phyloP scores from a whole-genome alignment of 2,329 filamentous ascomycete species.

The Aschersonia sp. region DNA sequence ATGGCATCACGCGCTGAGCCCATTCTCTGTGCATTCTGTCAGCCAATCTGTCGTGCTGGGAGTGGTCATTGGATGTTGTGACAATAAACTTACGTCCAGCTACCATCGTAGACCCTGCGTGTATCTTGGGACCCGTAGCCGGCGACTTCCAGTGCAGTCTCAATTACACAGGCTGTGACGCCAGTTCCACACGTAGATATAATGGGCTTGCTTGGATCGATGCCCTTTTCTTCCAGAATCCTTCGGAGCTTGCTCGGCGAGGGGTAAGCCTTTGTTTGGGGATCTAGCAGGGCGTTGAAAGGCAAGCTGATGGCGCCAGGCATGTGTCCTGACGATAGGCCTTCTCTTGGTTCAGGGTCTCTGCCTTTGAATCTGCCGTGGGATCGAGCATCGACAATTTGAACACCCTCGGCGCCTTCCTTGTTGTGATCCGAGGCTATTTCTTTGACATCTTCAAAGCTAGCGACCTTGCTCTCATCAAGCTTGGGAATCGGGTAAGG shows the following conservation, averaged over 20 bases:
- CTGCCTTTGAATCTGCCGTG: conserved; percentile 67
- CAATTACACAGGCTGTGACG: conserved; percentile 82
- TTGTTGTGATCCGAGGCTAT: conserved; percentile 65
- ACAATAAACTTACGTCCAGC: conserved; percentile 73
- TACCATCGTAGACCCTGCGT: conserved; percentile 81
- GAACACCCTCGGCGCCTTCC: conserved; percentile 68
- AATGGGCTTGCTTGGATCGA: conserved; percentile 68
- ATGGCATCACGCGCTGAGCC: conserved; percentile 48
- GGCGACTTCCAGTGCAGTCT: conserved; percentile 71
- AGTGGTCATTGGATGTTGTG: neutral
- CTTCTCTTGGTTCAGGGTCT: conserved; percentile 75
- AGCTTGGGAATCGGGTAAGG: conserved; percentile 50
- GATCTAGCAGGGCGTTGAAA: conserved; percentile 66
- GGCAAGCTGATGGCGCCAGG: conserved; percentile 77
- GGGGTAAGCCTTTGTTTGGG: conserved; percentile 67
- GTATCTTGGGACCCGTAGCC: conserved; percentile 53
- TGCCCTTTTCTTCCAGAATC: conserved; percentile 64
- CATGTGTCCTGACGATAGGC: conserved; percentile 81
- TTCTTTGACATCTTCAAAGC: conserved; percentile 71
- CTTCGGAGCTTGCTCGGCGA: conserved; percentile 56
- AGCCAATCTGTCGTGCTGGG: too few relatives aligned
- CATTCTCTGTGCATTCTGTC: conserved; percentile 36
- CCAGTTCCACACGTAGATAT: conserved; percentile 86
- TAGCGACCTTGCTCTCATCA: conserved; percentile 51
- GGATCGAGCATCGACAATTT: conserved; percentile 80